Evolutionary conservation across 306 rosid species (phyloP).

Genomic region (Betula pendula): DNA sequence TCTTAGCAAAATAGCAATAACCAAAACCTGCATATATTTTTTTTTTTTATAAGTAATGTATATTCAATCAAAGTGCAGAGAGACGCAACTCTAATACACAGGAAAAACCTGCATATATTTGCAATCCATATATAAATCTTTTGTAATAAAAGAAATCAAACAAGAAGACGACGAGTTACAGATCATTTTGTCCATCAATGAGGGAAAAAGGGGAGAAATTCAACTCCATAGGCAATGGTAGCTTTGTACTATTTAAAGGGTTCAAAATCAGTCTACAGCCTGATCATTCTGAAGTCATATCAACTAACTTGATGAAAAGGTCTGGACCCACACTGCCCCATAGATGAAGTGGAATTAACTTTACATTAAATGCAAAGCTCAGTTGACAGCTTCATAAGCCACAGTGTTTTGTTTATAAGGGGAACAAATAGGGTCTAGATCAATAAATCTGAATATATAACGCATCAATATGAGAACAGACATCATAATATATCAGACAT

Average conservation of each 20-base stretch:
- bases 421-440: background rate
- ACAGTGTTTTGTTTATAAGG: background rate
- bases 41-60: no score
- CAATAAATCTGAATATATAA: background rate
- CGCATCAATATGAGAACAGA: conserved; percentile 22
- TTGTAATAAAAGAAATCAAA: background rate
- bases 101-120: conserved; percentile 72
- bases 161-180: background rate
- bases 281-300: background rate
- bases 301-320: background rate
- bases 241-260: background rate
- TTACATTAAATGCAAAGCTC: background rate
- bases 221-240: background rate
- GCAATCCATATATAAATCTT: conserved; percentile 20
- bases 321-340: background rate
- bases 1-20: conserved; percentile 88
- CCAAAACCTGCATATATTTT: conserved; percentile 78
- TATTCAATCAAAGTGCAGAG: no score
- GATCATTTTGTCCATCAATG: background rate
- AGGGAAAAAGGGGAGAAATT: background rate
- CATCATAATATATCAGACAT: conserved; percentile 8
- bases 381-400: background rate
- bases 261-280: background rate
- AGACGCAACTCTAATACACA: no score
- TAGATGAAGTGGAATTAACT: background rate